These are phyloP conservation scores for Scheffersomyces lignosus DNA, from an alignment of 805 yeast genomes.

Conservation along the genomic window DNA sequence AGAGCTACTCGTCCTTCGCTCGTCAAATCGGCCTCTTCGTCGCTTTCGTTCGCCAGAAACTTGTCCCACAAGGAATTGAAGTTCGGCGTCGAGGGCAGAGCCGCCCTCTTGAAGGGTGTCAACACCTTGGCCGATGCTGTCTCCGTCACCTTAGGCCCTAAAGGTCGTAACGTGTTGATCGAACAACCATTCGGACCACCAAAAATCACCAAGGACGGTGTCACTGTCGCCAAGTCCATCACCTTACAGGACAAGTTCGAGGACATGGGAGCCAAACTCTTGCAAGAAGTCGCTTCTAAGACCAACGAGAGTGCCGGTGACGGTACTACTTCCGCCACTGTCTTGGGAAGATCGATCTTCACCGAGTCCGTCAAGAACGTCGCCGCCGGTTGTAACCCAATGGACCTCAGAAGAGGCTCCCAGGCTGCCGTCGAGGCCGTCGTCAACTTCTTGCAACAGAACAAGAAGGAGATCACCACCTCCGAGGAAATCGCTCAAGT, in stretches of 20 bases:
- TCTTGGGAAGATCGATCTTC: constrained; percentile 91
- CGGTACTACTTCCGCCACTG: constrained; percentile 98
- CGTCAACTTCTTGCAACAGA: constrained; percentile 74
- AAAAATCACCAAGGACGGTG: constrained; percentile 98
- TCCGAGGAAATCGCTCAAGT: constrained; percentile 96
- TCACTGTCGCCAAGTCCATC: constrained; percentile 89
- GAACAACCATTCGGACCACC: constrained; percentile 97
- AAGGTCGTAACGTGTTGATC: constrained; percentile 94
- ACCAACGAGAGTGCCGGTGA: constrained; percentile 98
- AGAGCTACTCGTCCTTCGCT: constrained; percentile 49
- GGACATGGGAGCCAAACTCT: constrained; percentile 91
- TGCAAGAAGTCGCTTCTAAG: constrained; percentile 96
- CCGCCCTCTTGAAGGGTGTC: constrained; percentile 90
- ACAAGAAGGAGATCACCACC: constrained; percentile 92
- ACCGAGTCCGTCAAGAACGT: constrained; percentile 95
- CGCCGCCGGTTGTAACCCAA: constrained; percentile 98
- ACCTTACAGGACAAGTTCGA: constrained; percentile 86
- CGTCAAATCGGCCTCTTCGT: constrained; percentile 37
- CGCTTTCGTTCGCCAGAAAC: constrained; percentile 46
- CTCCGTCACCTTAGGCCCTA: constrained; percentile 94
- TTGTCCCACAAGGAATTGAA: constrained; percentile 86
- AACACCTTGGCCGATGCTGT: constrained; percentile 95
- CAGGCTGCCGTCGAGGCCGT: constrained; percentile 96
- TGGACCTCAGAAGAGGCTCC: constrained; percentile 96
- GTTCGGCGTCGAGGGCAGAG: constrained; percentile 97